Conservation (phyloP, 2,329 filamentous ascomycete species). For the Paecilomyces sp. region DNA sequence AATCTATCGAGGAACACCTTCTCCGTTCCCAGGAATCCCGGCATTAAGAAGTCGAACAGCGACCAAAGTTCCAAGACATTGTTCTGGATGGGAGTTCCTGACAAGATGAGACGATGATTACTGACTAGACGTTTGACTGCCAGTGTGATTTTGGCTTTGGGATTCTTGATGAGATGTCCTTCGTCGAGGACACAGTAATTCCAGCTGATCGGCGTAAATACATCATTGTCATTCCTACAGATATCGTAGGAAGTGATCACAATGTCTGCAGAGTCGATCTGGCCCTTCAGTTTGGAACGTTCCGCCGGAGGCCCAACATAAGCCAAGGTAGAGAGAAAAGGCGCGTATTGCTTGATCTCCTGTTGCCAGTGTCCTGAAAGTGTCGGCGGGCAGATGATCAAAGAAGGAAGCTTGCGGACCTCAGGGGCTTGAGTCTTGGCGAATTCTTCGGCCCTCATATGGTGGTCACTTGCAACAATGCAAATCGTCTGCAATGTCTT, state of each 20-base stretch:
- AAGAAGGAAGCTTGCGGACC: conserved; percentile 70
- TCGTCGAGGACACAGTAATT: conserved; percentile 98
- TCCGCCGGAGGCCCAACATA: conserved; percentile 87
- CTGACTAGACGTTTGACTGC: conserved; percentile 85
- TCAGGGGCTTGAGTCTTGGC: conserved; percentile 74
- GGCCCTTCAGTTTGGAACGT: conserved; percentile 61
- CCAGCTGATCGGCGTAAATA: conserved; percentile 78
- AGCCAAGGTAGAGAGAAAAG: conserved; percentile 80
- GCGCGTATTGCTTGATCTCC: conserved; percentile 90
- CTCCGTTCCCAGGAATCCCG: conserved; percentile 90
- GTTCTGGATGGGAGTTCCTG: conserved; percentile 95
- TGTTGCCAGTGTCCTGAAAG: conserved; percentile 98
- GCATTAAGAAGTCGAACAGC: conserved; percentile 98
- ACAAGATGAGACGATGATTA: conserved; percentile 93
- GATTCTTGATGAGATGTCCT: conserved; percentile 97
- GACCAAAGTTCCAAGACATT: conserved; percentile 97
- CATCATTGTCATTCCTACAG: conserved; percentile 87
- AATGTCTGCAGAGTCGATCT: conserved; percentile 73
- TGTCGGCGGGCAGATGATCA: conserved; percentile 94
- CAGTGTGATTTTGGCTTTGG: conserved; percentile 88
- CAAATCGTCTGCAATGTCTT: conserved; percentile 97
- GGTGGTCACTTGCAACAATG: conserved; percentile 96
- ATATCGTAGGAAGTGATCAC: conserved; percentile 98
- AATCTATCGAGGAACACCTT: conserved; percentile 96
- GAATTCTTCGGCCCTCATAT: conserved; percentile 85